These are phyloP conservation scores for Pseudocercospora fuligena DNA, from an alignment of 2,329 filamentous ascomycete genomes.

Conservation along the genomic window DNA sequence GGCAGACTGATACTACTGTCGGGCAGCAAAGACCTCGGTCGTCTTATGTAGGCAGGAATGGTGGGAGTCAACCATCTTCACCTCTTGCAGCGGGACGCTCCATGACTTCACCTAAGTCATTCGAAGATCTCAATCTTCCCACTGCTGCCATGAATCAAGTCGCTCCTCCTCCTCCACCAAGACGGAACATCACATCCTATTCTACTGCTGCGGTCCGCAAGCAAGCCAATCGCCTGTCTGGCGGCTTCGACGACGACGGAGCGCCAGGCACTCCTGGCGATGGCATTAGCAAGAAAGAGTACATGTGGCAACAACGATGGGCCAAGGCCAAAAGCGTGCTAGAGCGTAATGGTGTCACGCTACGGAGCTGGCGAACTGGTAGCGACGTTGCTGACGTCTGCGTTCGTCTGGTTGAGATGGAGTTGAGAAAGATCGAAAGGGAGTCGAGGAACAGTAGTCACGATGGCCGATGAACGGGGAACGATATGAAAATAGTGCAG, in stretches of 20 bases:
- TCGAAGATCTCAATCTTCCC: conserved; percentile 29
- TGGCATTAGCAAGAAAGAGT: conserved; percentile 68
- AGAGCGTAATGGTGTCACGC: conserved; percentile 66
- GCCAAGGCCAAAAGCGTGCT: conserved; percentile 67
- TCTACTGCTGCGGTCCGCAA: conserved; percentile 34
- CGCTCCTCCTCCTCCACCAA: conserved; percentile 31
- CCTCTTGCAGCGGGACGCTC: conserved; percentile 21
- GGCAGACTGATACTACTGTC: conserved; percentile 25
- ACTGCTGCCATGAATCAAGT: conserved; percentile 22
- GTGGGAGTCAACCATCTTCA: conserved; percentile 24
- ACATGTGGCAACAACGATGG: conserved; percentile 72
- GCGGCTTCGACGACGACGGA: conserved; percentile 35
- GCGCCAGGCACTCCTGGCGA: conserved; percentile 40
- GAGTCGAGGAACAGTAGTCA: conserved; percentile 24
- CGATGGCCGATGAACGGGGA: conserved; percentile 7
- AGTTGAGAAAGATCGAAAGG: conserved; percentile 49
- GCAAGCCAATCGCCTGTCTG: conserved; percentile 41
- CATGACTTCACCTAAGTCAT: conserved; percentile 25
- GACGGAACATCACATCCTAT: conserved; percentile 38
- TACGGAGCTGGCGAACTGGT: conserved; percentile 76
- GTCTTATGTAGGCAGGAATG: conserved; percentile 3
- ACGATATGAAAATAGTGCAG: neutral
- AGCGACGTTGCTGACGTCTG: conserved; percentile 71
- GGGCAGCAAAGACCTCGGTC: conserved; percentile 15
- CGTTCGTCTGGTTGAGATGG: conserved; percentile 65